These are phyloP conservation scores for Chlamydomonas incerta DNA, from an alignment of 139 green algal genomes.

Conservation along the genomic window DNA sequence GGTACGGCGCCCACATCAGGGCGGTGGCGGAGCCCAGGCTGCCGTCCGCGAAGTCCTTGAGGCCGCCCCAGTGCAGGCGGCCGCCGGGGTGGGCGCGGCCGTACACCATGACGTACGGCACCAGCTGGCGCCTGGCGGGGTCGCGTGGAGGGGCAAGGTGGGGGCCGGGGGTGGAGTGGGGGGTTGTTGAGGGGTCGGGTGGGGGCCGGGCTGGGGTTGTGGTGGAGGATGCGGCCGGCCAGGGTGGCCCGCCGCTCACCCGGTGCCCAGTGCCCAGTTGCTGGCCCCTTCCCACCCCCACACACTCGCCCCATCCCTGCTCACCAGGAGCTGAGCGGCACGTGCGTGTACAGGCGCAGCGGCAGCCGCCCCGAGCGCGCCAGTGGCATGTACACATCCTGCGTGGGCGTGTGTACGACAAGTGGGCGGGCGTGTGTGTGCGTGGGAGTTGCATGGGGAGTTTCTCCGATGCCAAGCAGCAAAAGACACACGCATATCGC, in stretches of 20 bases:
- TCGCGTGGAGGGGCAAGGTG: neutral
- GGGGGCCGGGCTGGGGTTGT: neutral
- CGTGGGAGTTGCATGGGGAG: no score
- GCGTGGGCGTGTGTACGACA: neutral
- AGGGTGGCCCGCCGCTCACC: no score
- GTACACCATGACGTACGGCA: slow-evolving; percentile 36
- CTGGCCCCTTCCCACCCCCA: no score
- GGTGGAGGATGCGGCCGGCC: no score
- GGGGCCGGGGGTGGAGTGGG: no score
- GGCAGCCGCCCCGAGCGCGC: slow-evolving; percentile 58
- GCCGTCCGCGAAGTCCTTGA: slow-evolving; percentile 86
- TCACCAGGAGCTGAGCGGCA: slow-evolving; percentile 28
- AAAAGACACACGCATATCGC: no score
- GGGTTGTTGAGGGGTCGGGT: no score
- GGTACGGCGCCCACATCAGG: slow-evolving; percentile 74
- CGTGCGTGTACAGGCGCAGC: slow-evolving; percentile 10
- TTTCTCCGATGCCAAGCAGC: no score
- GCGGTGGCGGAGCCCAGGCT: slow-evolving; percentile 76
- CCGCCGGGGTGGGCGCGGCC: slow-evolving; percentile 56
- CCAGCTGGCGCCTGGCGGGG: slow-evolving; percentile 54
- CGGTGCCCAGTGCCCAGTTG: no score
- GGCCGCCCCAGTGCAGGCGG: slow-evolving; percentile 69
- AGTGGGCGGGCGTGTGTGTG: neutral
- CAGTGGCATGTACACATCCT: slow-evolving; percentile 65
- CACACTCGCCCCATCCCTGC: no score